These are phyloP conservation scores for Rubia peregrina DNA, from an alignment of 305 asterid genomes.

Conservation along the genomic window DNA sequence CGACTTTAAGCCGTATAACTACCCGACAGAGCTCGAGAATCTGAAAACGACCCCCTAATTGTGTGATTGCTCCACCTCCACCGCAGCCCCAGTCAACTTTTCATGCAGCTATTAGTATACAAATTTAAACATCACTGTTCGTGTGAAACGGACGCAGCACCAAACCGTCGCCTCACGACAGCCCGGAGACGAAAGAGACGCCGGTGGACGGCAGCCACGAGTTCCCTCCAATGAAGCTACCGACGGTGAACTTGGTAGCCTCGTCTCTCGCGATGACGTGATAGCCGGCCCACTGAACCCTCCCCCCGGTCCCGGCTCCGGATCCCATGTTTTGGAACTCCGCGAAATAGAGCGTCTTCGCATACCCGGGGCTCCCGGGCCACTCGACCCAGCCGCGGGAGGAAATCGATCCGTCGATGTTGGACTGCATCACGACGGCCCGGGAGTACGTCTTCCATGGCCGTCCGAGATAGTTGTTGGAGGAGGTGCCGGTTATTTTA, in stretches of 20 bases:
- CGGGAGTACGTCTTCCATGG: slow-evolving; percentile 66
- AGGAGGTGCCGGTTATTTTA: slow-evolving; percentile 19
- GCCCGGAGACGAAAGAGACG: slow-evolving; percentile 28
- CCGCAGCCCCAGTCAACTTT: background rate
- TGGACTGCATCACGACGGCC: slow-evolving; percentile 63
- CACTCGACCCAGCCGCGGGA: slow-evolving; percentile 65
- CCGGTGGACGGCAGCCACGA: slow-evolving; percentile 78
- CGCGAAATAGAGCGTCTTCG: slow-evolving; percentile 44
- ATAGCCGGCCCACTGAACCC: slow-evolving; percentile 64
- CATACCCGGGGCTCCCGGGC: slow-evolving; percentile 39
- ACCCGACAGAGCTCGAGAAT: background rate
- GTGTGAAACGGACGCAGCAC: background rate
- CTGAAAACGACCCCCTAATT: background rate
- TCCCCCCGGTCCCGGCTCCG: slow-evolving; percentile 37
- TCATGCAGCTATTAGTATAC: background rate
- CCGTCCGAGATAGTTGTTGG: slow-evolving; percentile 46
- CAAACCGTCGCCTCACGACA: background rate
- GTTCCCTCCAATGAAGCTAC: slow-evolving; percentile 46
- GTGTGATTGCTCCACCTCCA: background rate
- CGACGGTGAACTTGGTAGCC: slow-evolving; percentile 54
- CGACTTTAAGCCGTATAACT: background rate
- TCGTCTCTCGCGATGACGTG: slow-evolving; percentile 37
- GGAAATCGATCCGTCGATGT: slow-evolving; percentile 42
- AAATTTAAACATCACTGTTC: background rate
- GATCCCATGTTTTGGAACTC: slow-evolving; percentile 54